Base-by-base conservation (phyloP, 225 moss, liverwort and hornwort genomes). In the Antitrichia curtipendula region DNA sequence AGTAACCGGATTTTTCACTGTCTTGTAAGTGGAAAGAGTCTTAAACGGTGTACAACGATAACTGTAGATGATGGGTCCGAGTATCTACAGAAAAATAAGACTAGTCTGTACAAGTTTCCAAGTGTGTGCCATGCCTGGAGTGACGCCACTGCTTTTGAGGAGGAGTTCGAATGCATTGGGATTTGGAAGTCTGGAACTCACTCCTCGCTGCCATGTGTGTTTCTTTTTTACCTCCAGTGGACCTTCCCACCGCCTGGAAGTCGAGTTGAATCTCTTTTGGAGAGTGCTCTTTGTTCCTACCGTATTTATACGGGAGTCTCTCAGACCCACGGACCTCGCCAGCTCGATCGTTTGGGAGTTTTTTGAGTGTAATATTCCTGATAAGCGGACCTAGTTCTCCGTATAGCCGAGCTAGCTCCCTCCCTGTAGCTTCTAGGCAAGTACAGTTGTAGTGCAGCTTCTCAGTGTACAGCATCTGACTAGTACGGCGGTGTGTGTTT, bases 301-400 rank as follows among this genome's bases (percentile, higher is more conserved):
- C 84, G 68, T 87, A 45, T 60, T 68, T 87, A 57, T 85, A 82
- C 64, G 80, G 82, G 82, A 87, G 87, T 87, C 83, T 89, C 88
- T 69, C 13, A 63, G 88, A 86, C 90, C 86, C 76, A 77, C 71
- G 76, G 71, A 86, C 81, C 41, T 84, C 66, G 86, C 79, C 86
- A 84, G 86, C 71, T 76, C 63, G 84, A 83, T 89, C 50, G 86
- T 83, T 90, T 45, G 68, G 83, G 75, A 88, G 79, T 66, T 82
- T 79, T 82, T 86, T 88, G 86, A 92, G 88, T 92, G 88, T 90
- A 92, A 66, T 87, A 88, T 90, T 88, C 82, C 72, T 84, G 84
- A 86, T 81, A 82, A 84, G 52, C 58, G 86, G 84, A 86, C 72
- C 28, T 88, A 82, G 77, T 84, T 56, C 8, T 76, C 28, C 47